phyloP scores from a whole-genome alignment of 2,329 filamentous ascomycete genomes.

The Exophiala aquamarina region DNA sequence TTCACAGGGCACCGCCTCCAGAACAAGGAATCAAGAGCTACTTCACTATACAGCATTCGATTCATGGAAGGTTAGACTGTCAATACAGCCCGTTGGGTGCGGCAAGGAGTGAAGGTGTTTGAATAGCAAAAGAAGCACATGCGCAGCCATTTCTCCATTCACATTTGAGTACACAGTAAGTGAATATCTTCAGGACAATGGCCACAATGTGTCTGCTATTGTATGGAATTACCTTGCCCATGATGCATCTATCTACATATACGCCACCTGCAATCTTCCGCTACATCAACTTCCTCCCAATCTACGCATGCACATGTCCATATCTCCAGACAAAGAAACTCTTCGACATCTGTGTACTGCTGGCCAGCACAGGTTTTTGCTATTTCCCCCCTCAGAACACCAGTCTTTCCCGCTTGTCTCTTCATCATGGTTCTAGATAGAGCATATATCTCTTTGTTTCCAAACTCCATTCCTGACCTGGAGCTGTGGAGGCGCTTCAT shows the following conservation, averaged over 20 bases:
- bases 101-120: conserved; percentile 19
- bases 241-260: conserved; percentile 4
- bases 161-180: conserved; percentile 15
- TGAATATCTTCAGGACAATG: conserved; percentile 11
- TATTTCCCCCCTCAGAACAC: neutral
- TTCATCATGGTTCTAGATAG: conserved; percentile 14
- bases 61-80: conserved; percentile 8
- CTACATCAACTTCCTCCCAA: no score
- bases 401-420: neutral
- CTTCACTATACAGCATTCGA: conserved; percentile 6
- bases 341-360: no score
- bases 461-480: conserved; percentile 8
- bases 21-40: conserved; percentile 3
- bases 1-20: no score
- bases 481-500: conserved; percentile 22
- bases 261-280: no score
- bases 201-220: neutral
- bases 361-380: neutral
- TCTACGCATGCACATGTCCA: no score
- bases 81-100: conserved; percentile 11
- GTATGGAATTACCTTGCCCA: neutral
- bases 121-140: conserved; percentile 12
- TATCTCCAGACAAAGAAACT: no score
- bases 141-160: conserved; percentile 6
- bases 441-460: conserved; percentile 5